Evolutionary conservation across 164 flowering plant species (phyloP).

Genomic region (Macadamia tetraphylla): DNA sequence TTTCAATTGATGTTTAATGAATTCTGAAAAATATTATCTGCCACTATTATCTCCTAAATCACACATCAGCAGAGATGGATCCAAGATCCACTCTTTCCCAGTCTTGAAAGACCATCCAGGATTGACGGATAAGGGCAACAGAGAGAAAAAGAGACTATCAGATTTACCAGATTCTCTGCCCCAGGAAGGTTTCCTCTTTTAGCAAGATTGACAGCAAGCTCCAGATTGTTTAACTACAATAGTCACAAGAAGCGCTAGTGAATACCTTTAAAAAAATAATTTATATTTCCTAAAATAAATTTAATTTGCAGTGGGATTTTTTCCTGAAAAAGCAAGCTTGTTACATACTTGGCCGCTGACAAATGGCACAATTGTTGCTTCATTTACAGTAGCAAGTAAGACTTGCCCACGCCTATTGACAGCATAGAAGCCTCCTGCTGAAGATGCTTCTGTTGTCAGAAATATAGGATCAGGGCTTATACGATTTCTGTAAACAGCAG

Average conservation of each 20-base stretch:
- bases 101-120: no score
- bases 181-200: slow-evolving; percentile 99
- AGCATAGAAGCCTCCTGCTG: slow-evolving; percentile 97
- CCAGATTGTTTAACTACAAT: slow-evolving; percentile 61
- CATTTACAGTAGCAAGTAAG: slow-evolving; percentile 90
- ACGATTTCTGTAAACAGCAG: slow-evolving; percentile 94
- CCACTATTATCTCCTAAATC: no score
- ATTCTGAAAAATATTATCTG: no score
- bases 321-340: background rate
- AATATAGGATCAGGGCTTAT: slow-evolving; percentile 99
- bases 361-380: slow-evolving; percentile 86
- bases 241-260: slow-evolving; percentile 7
- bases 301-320: background rate
- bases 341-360: slow-evolving; percentile 88
- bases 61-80: no score
- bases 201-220: slow-evolving; percentile 94
- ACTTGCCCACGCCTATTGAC: slow-evolving; percentile 96
- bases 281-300: no score
- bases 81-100: no score
- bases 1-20: no score
- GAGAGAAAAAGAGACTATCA: no score
- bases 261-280: background rate
- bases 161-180: slow-evolving; percentile 85
- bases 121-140: no score
- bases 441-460: slow-evolving; percentile 90